phyloP scores from a whole-genome alignment of 768 basidiomycete genomes.

The Sporobolomyces pararoseus region DNA sequence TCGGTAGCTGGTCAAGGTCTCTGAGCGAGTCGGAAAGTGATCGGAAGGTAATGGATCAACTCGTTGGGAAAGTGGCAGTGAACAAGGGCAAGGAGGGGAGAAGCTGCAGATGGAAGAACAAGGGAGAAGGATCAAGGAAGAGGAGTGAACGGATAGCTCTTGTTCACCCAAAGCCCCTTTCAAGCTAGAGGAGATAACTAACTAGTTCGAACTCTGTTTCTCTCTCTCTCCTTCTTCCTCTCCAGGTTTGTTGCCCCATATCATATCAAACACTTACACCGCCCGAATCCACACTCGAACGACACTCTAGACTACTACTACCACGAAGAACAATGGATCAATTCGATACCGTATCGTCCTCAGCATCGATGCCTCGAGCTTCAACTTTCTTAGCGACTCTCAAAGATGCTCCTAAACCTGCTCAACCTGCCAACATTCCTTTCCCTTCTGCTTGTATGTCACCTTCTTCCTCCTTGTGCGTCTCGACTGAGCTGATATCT shows the following conservation, averaged over 20 bases:
- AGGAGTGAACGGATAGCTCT: not conserved
- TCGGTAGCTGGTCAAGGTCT: not conserved
- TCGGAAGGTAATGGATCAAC: not conserved
- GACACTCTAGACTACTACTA: not conserved
- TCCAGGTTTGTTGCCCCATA: conserved; percentile 7
- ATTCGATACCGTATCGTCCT: not conserved
- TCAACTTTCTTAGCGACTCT: conserved; percentile 5
- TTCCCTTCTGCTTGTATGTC: conserved; percentile 24
- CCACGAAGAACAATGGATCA: conserved; percentile 5
- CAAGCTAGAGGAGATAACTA: not conserved
- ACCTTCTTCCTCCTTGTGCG: not conserved
- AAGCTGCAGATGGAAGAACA: too few species aligned
- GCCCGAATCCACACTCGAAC: too few species aligned
- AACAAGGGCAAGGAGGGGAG: not conserved
- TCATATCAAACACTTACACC: not conserved
- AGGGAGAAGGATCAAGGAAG: not conserved
- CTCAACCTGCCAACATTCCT: conserved; percentile 16
- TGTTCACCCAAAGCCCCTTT: too few species aligned
- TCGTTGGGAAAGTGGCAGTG: conserved; percentile 7
- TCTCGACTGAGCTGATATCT: not conserved
- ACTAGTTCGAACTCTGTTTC: not conserved
- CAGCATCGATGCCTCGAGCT: conserved; percentile 14
- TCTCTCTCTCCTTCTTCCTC: not conserved
- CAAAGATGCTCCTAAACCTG: conserved; percentile 15
- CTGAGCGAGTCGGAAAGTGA: not conserved